Base-by-base conservation (phyloP, 2,329 filamentous ascomycete genomes). In the Mycogone perniciosa region DNA sequence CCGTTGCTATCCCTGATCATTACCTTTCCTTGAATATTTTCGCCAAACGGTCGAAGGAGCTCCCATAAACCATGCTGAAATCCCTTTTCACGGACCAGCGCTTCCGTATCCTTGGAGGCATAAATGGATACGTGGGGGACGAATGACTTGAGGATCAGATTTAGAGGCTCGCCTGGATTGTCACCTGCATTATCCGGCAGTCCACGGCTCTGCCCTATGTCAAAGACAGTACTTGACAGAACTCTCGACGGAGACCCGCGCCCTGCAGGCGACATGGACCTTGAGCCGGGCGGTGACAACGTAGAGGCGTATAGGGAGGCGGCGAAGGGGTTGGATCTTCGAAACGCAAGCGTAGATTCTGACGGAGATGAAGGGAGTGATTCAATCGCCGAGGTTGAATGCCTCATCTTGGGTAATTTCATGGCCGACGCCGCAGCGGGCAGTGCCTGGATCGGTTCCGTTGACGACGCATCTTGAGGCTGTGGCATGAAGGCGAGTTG, bases 1-100 rank as follows among this genome's bases (percentile, higher is more conserved):
- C 93, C 92, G 59, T 88, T 84, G 64, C 91, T 96, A 69, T 99
- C 93, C 60, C 93, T 77, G 50, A 97, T 85, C 4, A 88, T 88
- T 46, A 99, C 86, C 63, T 93, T 95, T 31, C 93, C 93, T 45
- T 86, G 81, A 1, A 97, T 79, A 11, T 78, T 81, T 69, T 99
- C 93, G 31, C 93, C 93, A 71, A 95, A 99, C 0, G 93, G 92
- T 46, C 92, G 78, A 50, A 99, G 71, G 27, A 99, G 73, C 67
- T 95, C 88, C 74, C 90, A 85, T 44, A 99, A 76, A 0, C 92
- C 91, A 41, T 83, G 79, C 37, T 81, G 75, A 58, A 97, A 88
- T 0, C 95, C 95, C 70, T 99, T 99, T 56, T 86, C 84, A 53
- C 76, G 77, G 49, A 90, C 78, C 52, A 99, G 71, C 51, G 85